A percentile compares a stretch with the other conserved stretches of the same genome.
phyloP scores from a whole-genome alignment of 2,329 filamentous ascomycete species.

The Endoconidiophora laricicola region DNA sequence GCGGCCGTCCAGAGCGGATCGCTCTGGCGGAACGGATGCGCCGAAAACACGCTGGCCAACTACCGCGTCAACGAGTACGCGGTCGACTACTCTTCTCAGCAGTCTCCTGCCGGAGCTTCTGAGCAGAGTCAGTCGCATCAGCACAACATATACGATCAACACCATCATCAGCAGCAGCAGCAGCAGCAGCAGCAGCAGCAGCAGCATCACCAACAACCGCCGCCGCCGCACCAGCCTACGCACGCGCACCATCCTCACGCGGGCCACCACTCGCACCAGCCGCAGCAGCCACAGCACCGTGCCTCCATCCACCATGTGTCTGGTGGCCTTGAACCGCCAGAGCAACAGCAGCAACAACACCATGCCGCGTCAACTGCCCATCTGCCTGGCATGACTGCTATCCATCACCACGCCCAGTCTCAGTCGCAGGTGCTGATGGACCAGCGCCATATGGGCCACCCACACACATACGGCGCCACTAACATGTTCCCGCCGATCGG shows the following conservation, averaged over 20 bases:
- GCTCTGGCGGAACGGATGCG: conserved; percentile 65
- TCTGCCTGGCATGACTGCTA: conserved; percentile 23
- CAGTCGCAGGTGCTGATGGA: conserved; percentile 40
- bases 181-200: conserved; percentile 15
- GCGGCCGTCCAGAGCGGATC: conserved; percentile 55
- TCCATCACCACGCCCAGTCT: conserved; percentile 31
- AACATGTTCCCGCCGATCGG: conserved; percentile 37
- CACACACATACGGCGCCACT: conserved; percentile 32
- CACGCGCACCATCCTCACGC: not conserved
- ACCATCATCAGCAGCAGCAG: conserved; percentile 18
- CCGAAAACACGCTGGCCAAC: conserved; percentile 55
- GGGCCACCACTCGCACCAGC: conserved; percentile 16
- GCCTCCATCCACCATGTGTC: conserved; percentile 27
- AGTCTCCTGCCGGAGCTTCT: conserved; percentile 37
- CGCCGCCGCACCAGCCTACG: conserved; percentile 8
- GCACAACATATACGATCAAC: conserved; percentile 40
- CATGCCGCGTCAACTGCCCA: conserved; percentile 21
- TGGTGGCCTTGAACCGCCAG: not conserved
- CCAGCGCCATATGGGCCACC: conserved; percentile 26
- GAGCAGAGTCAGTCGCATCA: conserved; percentile 43
- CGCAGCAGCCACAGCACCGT: conserved; percentile 15
- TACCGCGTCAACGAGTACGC: conserved; percentile 59
- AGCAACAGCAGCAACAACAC: conserved; percentile 4
- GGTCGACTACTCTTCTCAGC: conserved; percentile 58
- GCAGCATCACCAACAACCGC: conserved; percentile 16